Evolutionary conservation across 2,329 filamentous ascomycete genomes (phyloP), one percentile per base, ranked within the genome.

Genomic region (Sporothrix curviconia): DNA sequence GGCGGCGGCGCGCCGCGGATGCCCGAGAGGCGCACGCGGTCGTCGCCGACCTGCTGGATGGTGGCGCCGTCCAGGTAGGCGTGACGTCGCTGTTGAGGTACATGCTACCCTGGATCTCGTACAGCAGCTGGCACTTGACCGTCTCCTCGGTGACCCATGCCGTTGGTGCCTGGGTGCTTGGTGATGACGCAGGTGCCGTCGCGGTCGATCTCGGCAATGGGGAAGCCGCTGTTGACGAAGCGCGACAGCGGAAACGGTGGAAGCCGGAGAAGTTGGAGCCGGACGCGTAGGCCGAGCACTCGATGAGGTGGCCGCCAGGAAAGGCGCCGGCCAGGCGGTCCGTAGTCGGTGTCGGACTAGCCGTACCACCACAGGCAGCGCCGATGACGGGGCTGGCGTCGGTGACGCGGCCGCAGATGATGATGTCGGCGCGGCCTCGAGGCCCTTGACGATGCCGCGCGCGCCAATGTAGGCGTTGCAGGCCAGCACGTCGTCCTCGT

Each of bases 211-310:
- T 74, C 71, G 4, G 71, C 71, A n/a, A 75, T 70, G 0, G 71
- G 71, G 32, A 69, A 72, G 0, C 67, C 70, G 9, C 70, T 61
- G n/a, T 70, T 65, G 9, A 71, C 64, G 1, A 70, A 65, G 12
- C 66, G 66, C 4, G 55, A 36, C 7, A 59, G 39, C 56, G 58
- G 62, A 65, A 59, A 22, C 76, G 71, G 1, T 76, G 57, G 59
- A 77, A 80, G 0, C 78, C 80, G 0, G 78, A 72, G 59, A 81
- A 83, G 60, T 83, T 82, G 0, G 70, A 76, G 0, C 80, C 80
- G 0, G 77, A 78, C 3, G 77, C 77, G 55, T 83, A 83, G 0
- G 75, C 71, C 0, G 72, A 74, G 62, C 79, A 82, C 62, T 82
- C 79, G 40, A 81, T 80, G 6, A 81, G 64, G 65, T 82, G 59